phyloP scores from a whole-genome alignment of 805 yeast genomes.

The Hermanozyma aechmeae region DNA sequence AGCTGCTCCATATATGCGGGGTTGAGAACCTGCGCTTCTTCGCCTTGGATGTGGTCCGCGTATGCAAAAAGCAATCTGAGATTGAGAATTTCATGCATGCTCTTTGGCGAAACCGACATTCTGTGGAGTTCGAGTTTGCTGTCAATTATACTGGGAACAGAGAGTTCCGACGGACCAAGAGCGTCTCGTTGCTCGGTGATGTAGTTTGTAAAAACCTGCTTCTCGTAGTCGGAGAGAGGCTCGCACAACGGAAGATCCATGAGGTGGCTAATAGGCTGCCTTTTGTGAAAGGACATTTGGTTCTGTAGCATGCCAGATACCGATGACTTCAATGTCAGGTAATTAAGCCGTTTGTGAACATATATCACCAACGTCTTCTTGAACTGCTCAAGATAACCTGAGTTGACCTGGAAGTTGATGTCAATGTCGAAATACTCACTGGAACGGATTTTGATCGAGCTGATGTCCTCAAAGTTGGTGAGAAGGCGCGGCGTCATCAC shows the following conservation, averaged over 20 bases:
- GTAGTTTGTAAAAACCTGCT: slow-evolving; percentile 20
- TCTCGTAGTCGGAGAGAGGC: slow-evolving; percentile 17
- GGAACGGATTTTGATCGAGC: slow-evolving; percentile 36
- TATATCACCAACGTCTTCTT: slow-evolving; percentile 37
- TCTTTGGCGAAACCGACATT: slow-evolving; percentile 31
- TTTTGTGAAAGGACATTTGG: too few species aligned
- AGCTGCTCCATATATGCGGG: slow-evolving; percentile 44
- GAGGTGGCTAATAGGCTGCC: background rate
- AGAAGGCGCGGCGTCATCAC: slow-evolving; percentile 50
- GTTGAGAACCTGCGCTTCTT: slow-evolving; percentile 35
- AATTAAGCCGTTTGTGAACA: slow-evolving; percentile 39
- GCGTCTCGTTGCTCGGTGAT: slow-evolving; percentile 8
- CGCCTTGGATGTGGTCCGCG: slow-evolving; percentile 34
- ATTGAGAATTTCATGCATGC: slow-evolving; percentile 54
- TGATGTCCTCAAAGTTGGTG: slow-evolving; percentile 48
- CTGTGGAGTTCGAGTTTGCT: slow-evolving; percentile 41
- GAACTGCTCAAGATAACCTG: slow-evolving; percentile 35
- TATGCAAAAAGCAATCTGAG: slow-evolving; percentile 52
- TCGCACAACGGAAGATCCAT: background rate
- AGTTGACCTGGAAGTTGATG: slow-evolving; percentile 33
- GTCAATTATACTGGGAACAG: slow-evolving; percentile 40
- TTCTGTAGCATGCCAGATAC: slow-evolving; percentile 23
- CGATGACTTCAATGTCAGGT: slow-evolving; percentile 25
- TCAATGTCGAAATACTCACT: slow-evolving; percentile 45
- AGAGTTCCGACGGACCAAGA: slow-evolving; percentile 22